Conservation (phyloP, 2,329 filamentous ascomycete species). For the Curvularia lunata region DNA sequence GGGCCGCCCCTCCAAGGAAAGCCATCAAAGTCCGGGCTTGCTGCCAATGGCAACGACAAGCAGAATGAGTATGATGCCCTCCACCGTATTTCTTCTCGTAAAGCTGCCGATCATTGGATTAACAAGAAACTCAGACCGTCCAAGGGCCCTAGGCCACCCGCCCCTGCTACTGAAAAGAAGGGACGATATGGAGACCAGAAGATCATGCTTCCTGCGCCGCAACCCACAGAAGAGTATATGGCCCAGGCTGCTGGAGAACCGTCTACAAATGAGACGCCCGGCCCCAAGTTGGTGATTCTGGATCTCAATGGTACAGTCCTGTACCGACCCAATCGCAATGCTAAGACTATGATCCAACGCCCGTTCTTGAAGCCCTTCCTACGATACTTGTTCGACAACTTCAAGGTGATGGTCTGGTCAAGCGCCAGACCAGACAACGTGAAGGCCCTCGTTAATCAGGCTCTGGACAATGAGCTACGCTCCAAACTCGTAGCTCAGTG, state of each 20-base stretch:
- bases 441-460: conserved; percentile 65
- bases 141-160: conserved; percentile 4
- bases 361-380: conserved; percentile 74
- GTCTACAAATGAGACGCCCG: conserved; percentile 52
- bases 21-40: conserved; percentile 20
- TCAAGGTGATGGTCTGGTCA: conserved; percentile 88
- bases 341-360: conserved; percentile 66
- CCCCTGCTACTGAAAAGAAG: conserved; percentile 15
- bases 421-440: conserved; percentile 81
- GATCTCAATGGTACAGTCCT: conserved; percentile 95
- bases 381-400: conserved; percentile 73
- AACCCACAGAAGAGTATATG: conserved; percentile 68
- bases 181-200: conserved; percentile 32
- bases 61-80: conserved; percentile 31
- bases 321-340: conserved; percentile 64
- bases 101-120: conserved; percentile 21
- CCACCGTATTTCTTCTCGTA: conserved; percentile 10
- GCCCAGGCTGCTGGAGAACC: conserved; percentile 53
- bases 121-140: conserved; percentile 30
- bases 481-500: conserved; percentile 71
- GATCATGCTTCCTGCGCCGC: conserved; percentile 59
- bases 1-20: conserved; percentile 25
- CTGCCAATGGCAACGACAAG: conserved; percentile 18
- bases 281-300: conserved; percentile 78
- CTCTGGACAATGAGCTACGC: conserved; percentile 65